Evolutionary conservation across 495 filamentous ascomycete genomes (phyloP), one percentile per base, ranked within the genome.

Genomic region (Stereocaulon alpinum): DNA sequence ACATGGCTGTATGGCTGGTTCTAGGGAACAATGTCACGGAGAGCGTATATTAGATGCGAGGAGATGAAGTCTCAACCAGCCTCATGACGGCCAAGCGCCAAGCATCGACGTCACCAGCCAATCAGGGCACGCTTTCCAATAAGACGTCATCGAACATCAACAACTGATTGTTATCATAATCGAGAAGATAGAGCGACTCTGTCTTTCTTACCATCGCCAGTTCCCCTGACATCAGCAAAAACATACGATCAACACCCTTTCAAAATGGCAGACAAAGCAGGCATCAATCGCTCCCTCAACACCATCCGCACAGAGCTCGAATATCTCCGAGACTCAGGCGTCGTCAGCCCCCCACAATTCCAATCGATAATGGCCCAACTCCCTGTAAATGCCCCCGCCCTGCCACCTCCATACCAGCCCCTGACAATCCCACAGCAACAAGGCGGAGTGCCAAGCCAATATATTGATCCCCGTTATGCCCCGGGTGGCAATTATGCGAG

Each of bases 241-340:
- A 24, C 3, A 18, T 18, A 5, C 14, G 1, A 52, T 6, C 9
- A 27, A 12, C 44, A 29, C 20, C n/a, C 17, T 45, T 18, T 10
- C 42, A 61, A 42, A 17, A 71, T 71, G 69, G 61, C 56, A 43
- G 62, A 71, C 45, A 22, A 60, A 55, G 68, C 68, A 52, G 64
- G 59, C 20, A 64, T 66, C 51, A 69, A 68, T 50, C 70, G 68
- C 30, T 73, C 70, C 40, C 64, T 72, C 55, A 64, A 54, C 58
- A 72, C 66, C 44, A 62, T 72, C 57, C 64, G 68, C 41, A 72
- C 66, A 0, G 70, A 72, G 50, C 67, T 72, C 9, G 69, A 72
- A 47, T 72, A 61, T 61, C 64, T 72, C n/a, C 66, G 65, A 30
- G 66, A 64, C 24, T 62, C 63, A 12, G 63, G 63, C 43, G 60